Evolutionary conservation across 2,329 filamentous ascomycete genomes (phyloP), one percentile per base, ranked within the genome.

Genomic region (Pleoardoris graminearum): DNA sequence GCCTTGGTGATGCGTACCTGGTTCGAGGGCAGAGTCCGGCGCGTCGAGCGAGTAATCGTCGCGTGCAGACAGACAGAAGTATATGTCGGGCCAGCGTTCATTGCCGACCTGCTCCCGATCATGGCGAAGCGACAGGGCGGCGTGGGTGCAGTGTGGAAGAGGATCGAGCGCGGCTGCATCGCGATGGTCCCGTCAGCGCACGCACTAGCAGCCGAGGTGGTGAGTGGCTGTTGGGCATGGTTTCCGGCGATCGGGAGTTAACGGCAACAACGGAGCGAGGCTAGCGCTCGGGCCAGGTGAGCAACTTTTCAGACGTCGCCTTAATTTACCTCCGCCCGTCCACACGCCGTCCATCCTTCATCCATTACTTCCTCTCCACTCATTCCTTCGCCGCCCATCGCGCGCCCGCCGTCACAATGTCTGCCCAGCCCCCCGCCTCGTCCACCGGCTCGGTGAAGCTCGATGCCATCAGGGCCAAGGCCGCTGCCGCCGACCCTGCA

Each of bases 401-500:
- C 52, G 30, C 48, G 53, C 55, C 39, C 37, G 37, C 30, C 47
- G 51, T 56, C 59, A 57, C 57, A 54, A 71, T 70, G 69, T 57
- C 68, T 54, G 68, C 67, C 59, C 51, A 58, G 51, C 64, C 74
- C 59, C 77, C 79, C 50, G 75, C 77, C 41, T 70, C 75, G 56
- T 76, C 78, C 50, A 81, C 80, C 54, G 76, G 78, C 73, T 79
- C 77, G 63, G 62, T 67, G 64, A 82, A 82, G 77, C 67, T 83
- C 58, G 80, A 82, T 62, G 77, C 77, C 66, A 66, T 77, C 62
- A 79, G 81, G 72, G 75, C 79, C 62, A 73, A 70, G 46, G 65
- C 76, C 55, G 68, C 72, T 38, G 79, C 79, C 54, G 66, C 69
- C 42, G 70, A 77, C 60, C 79, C 80, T n/a, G 67, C 75, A 64